Conservation (phyloP, 345 rosid species). For the Bruguiera sexangula region DNA sequence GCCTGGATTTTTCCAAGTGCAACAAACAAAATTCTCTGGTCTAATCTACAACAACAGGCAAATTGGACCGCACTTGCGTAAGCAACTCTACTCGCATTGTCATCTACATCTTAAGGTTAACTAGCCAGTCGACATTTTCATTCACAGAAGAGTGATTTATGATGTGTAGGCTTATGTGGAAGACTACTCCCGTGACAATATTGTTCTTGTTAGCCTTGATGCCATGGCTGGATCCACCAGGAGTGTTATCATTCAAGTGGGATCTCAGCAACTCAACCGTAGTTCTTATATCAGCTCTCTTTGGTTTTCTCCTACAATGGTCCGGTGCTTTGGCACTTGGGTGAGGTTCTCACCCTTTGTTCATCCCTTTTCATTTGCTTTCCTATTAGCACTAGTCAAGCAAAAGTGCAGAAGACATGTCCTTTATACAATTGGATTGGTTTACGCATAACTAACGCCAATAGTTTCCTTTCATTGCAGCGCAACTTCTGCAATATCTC, state of each 20-base stretch:
- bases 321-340: constrained; percentile 97
- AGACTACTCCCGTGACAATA: constrained; percentile 82
- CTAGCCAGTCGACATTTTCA: not conserved
- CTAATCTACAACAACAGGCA: constrained; percentile 78
- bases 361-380: not conserved
- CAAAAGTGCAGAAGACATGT: not conserved
- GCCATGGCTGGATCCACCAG: constrained; percentile 99
- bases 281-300: constrained; percentile 66
- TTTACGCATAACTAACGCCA: not conserved
- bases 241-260: constrained; percentile 72
- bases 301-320: constrained; percentile 94
- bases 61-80: constrained; percentile 97
- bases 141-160: not conserved
- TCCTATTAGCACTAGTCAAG: not conserved
- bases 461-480: constrained; percentile 31
- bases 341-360: constrained; percentile 34
- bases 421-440: not conserved
- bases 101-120: not conserved
- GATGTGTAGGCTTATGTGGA: constrained; percentile 90
- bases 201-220: constrained; percentile 75
- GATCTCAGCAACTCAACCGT: constrained; percentile 60
- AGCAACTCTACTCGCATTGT: constrained; percentile 13
- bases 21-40: constrained; percentile 86
- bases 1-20: constrained; percentile 94
- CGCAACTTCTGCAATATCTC: constrained; percentile 94